phyloP scores from a whole-genome alignment of 176 grass and related monocot genomes.

The Carex myosuroides region DNA sequence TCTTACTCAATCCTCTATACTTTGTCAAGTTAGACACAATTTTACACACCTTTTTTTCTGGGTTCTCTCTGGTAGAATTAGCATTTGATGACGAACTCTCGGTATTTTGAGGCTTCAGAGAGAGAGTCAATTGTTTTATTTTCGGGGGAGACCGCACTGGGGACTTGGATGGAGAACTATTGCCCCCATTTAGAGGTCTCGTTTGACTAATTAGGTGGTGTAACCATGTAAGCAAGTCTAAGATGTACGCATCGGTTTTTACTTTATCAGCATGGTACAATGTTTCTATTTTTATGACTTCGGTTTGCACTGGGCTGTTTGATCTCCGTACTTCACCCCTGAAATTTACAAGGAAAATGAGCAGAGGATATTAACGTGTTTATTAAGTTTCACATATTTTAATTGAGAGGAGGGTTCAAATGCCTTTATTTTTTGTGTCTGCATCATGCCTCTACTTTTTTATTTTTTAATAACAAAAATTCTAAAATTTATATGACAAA shows the following conservation, averaged over 20 bases:
- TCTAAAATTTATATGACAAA: too few species aligned
- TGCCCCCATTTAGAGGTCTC: conserved; percentile 19
- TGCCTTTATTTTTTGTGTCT: too few species aligned
- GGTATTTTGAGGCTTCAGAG: background rate
- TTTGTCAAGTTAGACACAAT: background rate
- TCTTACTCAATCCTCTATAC: conserved; percentile 12
- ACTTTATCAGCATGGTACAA: conserved; percentile 71
- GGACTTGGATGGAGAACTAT: conserved; percentile 34
- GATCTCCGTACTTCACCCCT: conserved; percentile 38
- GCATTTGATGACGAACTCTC: background rate
- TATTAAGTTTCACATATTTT: background rate
- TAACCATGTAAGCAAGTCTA: conserved; percentile 70
- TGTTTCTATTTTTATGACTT: conserved; percentile 48
- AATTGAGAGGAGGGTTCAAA: background rate
- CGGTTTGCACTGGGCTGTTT: conserved; percentile 29
- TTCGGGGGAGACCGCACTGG: conserved; percentile 22
- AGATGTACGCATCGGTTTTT: conserved; percentile 53
- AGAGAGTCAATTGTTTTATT: conserved; percentile 14
- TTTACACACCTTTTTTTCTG: conserved; percentile 17
- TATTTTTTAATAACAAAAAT: too few species aligned
- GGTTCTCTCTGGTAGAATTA: background rate
- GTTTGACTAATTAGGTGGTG: conserved; percentile 72
- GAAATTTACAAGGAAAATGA: conserved; percentile 14
- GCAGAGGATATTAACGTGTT: background rate
- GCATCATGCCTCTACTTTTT: too few species aligned